A percentile compares a stretch with the other conserved stretches of the same genome.
phyloP scores from a whole-genome alignment of 106 monocot species.

The Platanthera zijinensis region DNA sequence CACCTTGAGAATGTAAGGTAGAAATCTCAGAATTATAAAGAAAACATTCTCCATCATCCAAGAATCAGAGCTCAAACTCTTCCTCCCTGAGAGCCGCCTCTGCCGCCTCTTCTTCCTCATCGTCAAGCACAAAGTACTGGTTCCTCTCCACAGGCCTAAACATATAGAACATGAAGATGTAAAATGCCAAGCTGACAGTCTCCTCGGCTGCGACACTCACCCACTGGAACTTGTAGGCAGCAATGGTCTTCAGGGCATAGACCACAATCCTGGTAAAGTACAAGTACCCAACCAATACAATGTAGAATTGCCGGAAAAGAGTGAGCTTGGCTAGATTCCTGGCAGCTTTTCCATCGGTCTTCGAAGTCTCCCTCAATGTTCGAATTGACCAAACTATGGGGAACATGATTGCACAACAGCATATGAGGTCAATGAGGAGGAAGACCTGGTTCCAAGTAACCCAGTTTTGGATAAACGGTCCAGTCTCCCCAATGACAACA shows the following conservation, averaged over 20 bases:
- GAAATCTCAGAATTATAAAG: neutral
- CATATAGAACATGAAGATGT: slow-evolving; percentile 76
- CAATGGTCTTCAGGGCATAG: slow-evolving; percentile 65
- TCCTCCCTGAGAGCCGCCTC: slow-evolving; percentile 57
- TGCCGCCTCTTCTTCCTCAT: slow-evolving; percentile 92
- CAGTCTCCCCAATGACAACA: slow-evolving; percentile 83
- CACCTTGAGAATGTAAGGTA: neutral
- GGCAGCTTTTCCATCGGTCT: slow-evolving; percentile 93
- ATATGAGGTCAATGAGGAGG: slow-evolving; percentile 73
- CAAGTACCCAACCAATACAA: slow-evolving; percentile 79
- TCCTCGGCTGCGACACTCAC: slow-evolving; percentile 79
- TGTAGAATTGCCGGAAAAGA: slow-evolving; percentile 82
- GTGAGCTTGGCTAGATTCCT: slow-evolving; percentile 82
- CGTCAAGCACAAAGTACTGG: slow-evolving; percentile 80
- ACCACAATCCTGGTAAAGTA: slow-evolving; percentile 97
- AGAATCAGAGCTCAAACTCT: slow-evolving; percentile 76
- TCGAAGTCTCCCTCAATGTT: slow-evolving; percentile 74
- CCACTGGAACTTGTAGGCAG: slow-evolving; percentile 80
- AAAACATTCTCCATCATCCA: neutral
- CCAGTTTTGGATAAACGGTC: slow-evolving; percentile 71
- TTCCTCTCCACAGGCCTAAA: slow-evolving; percentile 88
- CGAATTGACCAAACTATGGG: slow-evolving; percentile 91
- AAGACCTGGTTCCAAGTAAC: slow-evolving; percentile 90
- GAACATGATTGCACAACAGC: slow-evolving; percentile 87
- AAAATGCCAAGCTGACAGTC: slow-evolving; percentile 56